Base-by-base conservation (phyloP, 2,329 filamentous ascomycete genomes). In the Cryphonectria parasitica region DNA sequence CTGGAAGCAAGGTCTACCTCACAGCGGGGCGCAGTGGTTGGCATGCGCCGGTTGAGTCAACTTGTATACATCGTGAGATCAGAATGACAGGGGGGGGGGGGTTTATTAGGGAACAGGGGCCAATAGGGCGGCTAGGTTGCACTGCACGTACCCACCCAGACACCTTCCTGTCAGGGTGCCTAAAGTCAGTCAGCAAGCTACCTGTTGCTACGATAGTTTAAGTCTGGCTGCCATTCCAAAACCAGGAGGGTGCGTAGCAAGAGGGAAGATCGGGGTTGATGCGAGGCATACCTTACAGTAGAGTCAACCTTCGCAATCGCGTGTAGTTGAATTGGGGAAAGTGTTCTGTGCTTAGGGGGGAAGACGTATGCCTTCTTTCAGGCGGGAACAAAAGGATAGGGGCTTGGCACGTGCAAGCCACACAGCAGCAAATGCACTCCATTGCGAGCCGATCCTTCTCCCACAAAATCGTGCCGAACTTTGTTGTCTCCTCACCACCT, bases 371-470 rank as follows among this genome's bases (percentile, higher is more conserved):
- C 15, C 54, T 31, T 31, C 28, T 31, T 19, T 8, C 65, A 67
- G 43, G 41, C n/a, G 63, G 41, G 15, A 6, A 10, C 45, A 31
- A 17, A n/a, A 52, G 43, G 63, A 64, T 43, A 64, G 43, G 61
- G 63, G 41, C 28, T 39, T n/a, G 28, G 54, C 66, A 67, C 66
- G 66, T 67, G 66, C 66, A 67, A 64, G 63, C 43, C 61, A 49
- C 62, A 64, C 25, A 28, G 39, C 25, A 25, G 39, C 39, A 28
- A 36, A 31, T 25, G 41, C 13, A 64, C 41, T 56, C 43, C 7
- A 62, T 45, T 22, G n/a, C 17, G 7, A 39, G 28, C 41, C 28
- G 19, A 45, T 52, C 28, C 54, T 62, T 8, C 36, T 69, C 63
- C 63, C 63, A 64, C 63, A 64, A 52, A 64, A 41, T 25, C 60